These are phyloP conservation scores for Medicago arabica DNA, from an alignment of 306 rosid species.

Conservation along the genomic window DNA sequence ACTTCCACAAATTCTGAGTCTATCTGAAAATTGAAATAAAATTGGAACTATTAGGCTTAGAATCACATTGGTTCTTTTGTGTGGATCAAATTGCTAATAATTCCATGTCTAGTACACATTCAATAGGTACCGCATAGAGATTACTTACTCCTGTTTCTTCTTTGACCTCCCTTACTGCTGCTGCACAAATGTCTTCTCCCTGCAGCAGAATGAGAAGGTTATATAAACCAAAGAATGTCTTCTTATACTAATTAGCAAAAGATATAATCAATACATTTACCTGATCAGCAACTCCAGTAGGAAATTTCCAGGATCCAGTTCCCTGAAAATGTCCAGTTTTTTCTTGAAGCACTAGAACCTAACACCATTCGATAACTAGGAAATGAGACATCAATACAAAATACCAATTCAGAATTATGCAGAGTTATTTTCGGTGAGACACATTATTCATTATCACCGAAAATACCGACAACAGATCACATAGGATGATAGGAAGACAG, in stretches of 20 bases:
- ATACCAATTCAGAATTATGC: not conserved
- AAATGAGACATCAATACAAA: constrained; percentile 17
- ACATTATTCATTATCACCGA: constrained; percentile 10
- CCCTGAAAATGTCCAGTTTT: constrained; percentile 67
- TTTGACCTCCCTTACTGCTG: constrained; percentile 84
- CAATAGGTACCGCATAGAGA: constrained; percentile 16
- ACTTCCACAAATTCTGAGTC: constrained; percentile 82
- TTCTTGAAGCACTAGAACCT: constrained; percentile 92
- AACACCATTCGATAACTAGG: constrained; percentile 19
- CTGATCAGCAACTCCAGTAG: constrained; percentile 88
- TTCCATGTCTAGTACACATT: constrained; percentile 21
- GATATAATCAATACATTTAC: constrained; percentile 43
- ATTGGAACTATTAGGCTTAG: constrained; percentile 29
- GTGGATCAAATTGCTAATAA: constrained; percentile 12
- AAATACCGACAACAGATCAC: constrained; percentile 10
- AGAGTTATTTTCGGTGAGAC: constrained; percentile 3
- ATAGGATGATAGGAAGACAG: not conserved
- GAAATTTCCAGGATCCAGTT: constrained; percentile 77
- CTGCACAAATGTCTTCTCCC: constrained; percentile 88
- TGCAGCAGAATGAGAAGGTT: constrained; percentile 44
- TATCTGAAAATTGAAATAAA: constrained; percentile 66
- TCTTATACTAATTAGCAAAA: constrained; percentile 19
- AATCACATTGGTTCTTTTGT: constrained; percentile 4
- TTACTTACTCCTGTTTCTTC: constrained; percentile 93
- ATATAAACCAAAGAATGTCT: constrained; percentile 1